Base-by-base conservation (phyloP, 2,329 filamentous ascomycete species). In the Trichoderma lentiforme region DNA sequence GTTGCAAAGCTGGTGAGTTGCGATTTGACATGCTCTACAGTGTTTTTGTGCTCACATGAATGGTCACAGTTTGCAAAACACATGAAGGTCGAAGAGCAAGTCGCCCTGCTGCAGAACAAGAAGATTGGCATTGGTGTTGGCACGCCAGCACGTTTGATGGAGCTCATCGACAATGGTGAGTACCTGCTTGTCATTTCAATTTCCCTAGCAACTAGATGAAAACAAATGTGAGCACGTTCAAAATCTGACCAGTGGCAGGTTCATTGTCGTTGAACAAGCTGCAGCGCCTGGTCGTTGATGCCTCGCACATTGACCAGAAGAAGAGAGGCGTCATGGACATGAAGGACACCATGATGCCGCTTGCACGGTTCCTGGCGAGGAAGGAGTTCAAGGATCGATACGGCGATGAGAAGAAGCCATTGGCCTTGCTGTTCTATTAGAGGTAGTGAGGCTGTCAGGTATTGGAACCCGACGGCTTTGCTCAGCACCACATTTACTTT, bases 301-400 rank as follows among this genome's bases (percentile, higher is more conserved):
- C 93, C 15, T 97, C 94, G 8, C 92, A 97, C 79, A 93, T 98
- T 75, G 95, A 99, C 82, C 90, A 93, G 81, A 99, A 99, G 87
- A 97, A 97, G 85, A 88, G 95, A 61, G 94, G 94, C 0, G 89
- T 99, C 74, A 89, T 97, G 81, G 96, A 98, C 79, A 98, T 98
- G 93, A 94, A 93, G 81, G 96, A 99, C 73, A 93, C 93, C 0
- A 91, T 95, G 84, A 86, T 94, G 77, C 93, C 94, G 7, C 86
- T 98, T 62, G 88, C 93, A 60, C 88, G 89, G 73, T 89, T 97
- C 79, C 83, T 99, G 65, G 88, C 91, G 39, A 86, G 90, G 70
- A 84, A 88, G 18, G 90, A 93, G 77, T 87, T 98, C 76, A 91
- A 90, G 80, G 89, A 90, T 65, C 86, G 90, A 74, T 97, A 94